Percentiles rank a stretch among this genome's conserved stretches.
Evolutionary conservation across 805 yeast species (phyloP).

Genomic region (Wilhelminamyces savonicus): DNA sequence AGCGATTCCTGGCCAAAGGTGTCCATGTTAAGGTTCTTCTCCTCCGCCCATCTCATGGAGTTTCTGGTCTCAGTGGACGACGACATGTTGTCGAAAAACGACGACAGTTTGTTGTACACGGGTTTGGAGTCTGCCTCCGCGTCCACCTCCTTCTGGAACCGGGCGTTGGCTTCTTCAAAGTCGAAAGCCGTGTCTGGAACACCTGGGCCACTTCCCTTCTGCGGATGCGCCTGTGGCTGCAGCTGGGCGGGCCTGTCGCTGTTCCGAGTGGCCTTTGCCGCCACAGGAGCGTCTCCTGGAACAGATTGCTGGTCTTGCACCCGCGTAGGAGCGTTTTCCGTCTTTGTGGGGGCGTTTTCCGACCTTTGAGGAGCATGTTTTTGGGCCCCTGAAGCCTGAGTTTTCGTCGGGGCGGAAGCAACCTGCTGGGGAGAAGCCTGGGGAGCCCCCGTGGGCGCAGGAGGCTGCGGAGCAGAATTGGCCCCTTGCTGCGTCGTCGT

Average conservation of each 20-base stretch:
- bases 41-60: conserved; percentile 62
- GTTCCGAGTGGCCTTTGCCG: conserved; percentile 4
- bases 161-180: conserved; percentile 68
- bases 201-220: conserved; percentile 3
- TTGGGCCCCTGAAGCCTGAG: too few species aligned
- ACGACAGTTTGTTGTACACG: conserved; percentile 68
- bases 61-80: conserved; percentile 51
- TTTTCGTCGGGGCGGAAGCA: neutral
- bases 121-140: conserved; percentile 22
- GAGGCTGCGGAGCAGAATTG: conserved; percentile 2
- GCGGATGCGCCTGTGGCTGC: conserved; percentile 9
- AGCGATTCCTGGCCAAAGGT: conserved; percentile 75
- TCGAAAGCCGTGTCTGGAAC: conserved; percentile 52
- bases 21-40: conserved; percentile 66
- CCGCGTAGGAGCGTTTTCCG: conserved; percentile 23
- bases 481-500: conserved; percentile 4
- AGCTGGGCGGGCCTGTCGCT: conserved; percentile 12
- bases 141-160: conserved; percentile 49
- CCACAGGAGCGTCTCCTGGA: conserved; percentile 1
- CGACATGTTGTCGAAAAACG: conserved; percentile 85
- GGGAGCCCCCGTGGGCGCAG: conserved; percentile 9
- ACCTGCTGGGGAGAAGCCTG: conserved; percentile 10
- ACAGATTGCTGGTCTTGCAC: conserved; percentile 15
- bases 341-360: conserved; percentile 6
- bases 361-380: conserved; percentile 3